Evolutionary conservation across 202 grass and related monocot species (phyloP), one percentile per base, ranked within the genome.

Genomic region (Zoysia matrella): DNA sequence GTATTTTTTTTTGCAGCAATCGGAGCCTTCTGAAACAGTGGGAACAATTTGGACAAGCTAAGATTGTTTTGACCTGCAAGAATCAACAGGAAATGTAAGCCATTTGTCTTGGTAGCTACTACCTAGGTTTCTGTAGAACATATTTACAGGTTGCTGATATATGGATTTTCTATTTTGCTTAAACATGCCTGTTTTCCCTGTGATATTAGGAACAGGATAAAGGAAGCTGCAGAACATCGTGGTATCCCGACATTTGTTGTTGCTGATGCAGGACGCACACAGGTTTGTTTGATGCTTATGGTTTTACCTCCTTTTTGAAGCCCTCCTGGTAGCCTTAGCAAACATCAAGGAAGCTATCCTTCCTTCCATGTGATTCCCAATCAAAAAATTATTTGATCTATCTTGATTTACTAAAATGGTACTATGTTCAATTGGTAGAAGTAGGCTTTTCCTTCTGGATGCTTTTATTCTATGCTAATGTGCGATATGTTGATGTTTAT

Each of bases 51-150:
- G 92, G 96, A 40, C 96, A 99, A 83, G 89, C 96, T 86, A 99
- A 99, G 83, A 99, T 99, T 71, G 91, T 98, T 86, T 67, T 98
- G 60, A 75, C 87, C 14, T 98, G 95, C 89, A 98, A 95, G 67
- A 98, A 91, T 86, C 95, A 95, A 73, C 95, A 93, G 85, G 92
- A 98, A 78, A 98, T 98, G 95, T 98, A 87, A 80, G 73, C 8
- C 36, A 7, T 18, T 83, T 53, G 47, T 77, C 7, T 68, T 30
- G 45, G 3, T 30, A 63, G 3, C 9, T 65, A 70, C n/a, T 8
- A 30, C 11, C 7, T 18, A 71, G 9, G 5, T 78, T 76, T 64
- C 57, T 5, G 11, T 47, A 16, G 41, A 86, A 76, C 13, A 22
- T 84, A 61, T 84, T 78, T 70, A 3, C 30, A 70, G 76, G 60